These are phyloP conservation scores for Amanita rubescens DNA, from an alignment of 768 basidiomycete genomes.

Conservation along the genomic window DNA sequence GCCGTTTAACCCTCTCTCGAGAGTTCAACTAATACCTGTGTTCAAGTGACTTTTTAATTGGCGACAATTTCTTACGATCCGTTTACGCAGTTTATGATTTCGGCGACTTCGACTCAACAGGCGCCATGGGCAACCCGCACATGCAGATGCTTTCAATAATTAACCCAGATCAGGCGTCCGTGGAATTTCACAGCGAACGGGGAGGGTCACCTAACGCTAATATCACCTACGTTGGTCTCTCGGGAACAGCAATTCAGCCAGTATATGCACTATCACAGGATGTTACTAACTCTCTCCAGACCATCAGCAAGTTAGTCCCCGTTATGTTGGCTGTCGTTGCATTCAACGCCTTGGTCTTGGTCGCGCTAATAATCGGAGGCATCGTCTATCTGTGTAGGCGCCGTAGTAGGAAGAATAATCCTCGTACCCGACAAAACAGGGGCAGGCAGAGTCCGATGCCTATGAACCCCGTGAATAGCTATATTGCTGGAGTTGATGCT, in stretches of 20 bases:
- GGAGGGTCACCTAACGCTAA: conserved; percentile 58
- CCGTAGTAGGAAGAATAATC: conserved; percentile 26
- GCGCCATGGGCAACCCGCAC: conserved; percentile 68
- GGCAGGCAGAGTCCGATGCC: conserved; percentile 46
- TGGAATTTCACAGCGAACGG: conserved; percentile 60
- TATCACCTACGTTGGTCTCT: conserved; percentile 59
- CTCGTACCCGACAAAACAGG: conserved; percentile 10
- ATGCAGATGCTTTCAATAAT: conserved; percentile 67
- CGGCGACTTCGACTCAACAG: conserved; percentile 63
- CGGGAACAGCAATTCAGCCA: conserved; percentile 31
- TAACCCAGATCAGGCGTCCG: conserved; percentile 61
- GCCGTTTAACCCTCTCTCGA: conserved; percentile 17
- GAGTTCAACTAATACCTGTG: conserved; percentile 1
- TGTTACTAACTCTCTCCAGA: conserved; percentile 50
- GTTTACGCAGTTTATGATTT: conserved; percentile 81
- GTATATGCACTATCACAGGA: conserved; percentile 52
- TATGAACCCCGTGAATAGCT: conserved; percentile 39
- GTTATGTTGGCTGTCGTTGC: conserved; percentile 71
- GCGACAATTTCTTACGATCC: conserved; percentile 78
- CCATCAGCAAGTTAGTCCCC: conserved; percentile 59
- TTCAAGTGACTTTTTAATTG: conserved; percentile 71
- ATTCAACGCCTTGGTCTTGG: conserved; percentile 65
- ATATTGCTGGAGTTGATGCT: conserved; percentile 24
- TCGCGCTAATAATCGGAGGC: conserved; percentile 48
- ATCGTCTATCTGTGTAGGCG: conserved; percentile 47